Percentiles rank a stretch among this genome's conserved stretches.
Conservation (phyloP, 371 early-diverging fungal species). For the Mucor plumbeus region DNA sequence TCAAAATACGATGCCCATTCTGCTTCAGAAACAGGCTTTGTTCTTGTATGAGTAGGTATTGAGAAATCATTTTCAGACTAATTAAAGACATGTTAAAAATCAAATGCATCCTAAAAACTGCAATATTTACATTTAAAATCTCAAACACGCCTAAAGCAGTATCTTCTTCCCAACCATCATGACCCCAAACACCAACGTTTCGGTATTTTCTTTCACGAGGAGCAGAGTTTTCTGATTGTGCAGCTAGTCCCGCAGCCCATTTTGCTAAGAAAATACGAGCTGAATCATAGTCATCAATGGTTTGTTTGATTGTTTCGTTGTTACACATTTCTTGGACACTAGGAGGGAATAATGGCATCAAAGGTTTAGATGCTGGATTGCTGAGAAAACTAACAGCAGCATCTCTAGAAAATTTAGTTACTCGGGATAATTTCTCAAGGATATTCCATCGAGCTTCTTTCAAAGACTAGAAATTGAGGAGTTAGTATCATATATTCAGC, state of each 20-base stretch:
- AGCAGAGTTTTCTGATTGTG: constrained; percentile 40
- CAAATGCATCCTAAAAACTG: neutral
- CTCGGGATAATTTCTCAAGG: constrained; percentile 82
- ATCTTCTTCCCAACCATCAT: constrained; percentile 51
- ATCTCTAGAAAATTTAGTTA: constrained; percentile 80
- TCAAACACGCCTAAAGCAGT: constrained; percentile 54
- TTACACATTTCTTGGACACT: constrained; percentile 46
- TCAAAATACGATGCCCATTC: constrained; percentile 81
- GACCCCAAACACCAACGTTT: constrained; percentile 54
- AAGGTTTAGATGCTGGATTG: constrained; percentile 77
- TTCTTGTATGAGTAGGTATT: constrained; percentile 56
- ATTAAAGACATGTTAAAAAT: neutral
- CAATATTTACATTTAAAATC: constrained; percentile 43
- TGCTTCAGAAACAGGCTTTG: constrained; percentile 68
- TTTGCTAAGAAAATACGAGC: constrained; percentile 85
- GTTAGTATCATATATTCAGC: neutral
- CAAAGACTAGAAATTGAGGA: constrained; percentile 43
- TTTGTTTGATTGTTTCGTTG: constrained; percentile 51
- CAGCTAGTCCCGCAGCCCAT: constrained; percentile 77
- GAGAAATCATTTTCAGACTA: constrained; percentile 50
- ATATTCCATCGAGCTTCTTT: constrained; percentile 82
- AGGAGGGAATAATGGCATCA: constrained; percentile 78
- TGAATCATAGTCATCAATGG: constrained; percentile 81
- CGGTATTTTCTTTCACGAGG: constrained; percentile 43
- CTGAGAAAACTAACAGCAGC: constrained; percentile 75